Conservation (phyloP, 768 basidiomycete species). For the Pulveroboletus sp. region DNA sequence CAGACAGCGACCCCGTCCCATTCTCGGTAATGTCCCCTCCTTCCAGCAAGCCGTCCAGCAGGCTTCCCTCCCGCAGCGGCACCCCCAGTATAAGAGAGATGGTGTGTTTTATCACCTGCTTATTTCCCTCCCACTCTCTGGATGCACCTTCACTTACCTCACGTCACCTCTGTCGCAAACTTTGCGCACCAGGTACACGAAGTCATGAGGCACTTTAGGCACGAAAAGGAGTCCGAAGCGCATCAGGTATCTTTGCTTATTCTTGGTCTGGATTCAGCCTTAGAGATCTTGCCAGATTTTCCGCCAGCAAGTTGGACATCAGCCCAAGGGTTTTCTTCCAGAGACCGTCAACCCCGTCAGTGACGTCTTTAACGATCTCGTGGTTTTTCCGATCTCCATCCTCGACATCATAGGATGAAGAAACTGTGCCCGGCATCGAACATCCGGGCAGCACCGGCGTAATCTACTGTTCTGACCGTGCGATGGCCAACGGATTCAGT, state of each 20-base stretch:
- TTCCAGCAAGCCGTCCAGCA: constrained; percentile 27
- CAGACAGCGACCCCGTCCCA: background rate
- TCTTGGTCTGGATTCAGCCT: background rate
- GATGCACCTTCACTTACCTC: constrained; percentile 32
- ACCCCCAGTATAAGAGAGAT: constrained; percentile 43
- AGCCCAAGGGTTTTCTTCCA: constrained; percentile 60
- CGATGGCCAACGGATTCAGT: constrained; percentile 92
- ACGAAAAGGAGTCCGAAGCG: constrained; percentile 85
- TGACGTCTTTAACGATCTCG: background rate
- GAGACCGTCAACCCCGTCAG: constrained; percentile 68
- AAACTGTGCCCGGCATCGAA: constrained; percentile 84
- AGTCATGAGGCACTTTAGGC: constrained; percentile 60
- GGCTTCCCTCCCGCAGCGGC: constrained; percentile 35
- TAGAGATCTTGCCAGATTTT: constrained; percentile 52
- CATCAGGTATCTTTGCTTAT: constrained; percentile 53
- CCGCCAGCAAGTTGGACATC: constrained; percentile 66
- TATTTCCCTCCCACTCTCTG: background rate
- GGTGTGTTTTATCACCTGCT: constrained; percentile 26
- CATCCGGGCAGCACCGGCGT: constrained; percentile 65
- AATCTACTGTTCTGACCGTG: constrained; percentile 89
- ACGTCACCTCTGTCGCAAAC: constrained; percentile 25
- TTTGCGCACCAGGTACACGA: constrained; percentile 59
- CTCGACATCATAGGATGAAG: constrained; percentile 57
- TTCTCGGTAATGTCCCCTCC: constrained; percentile 20
- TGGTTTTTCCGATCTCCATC: background rate